Base-by-base conservation (phyloP, 208 protist species). In the Acanthamoeba castellanii region DNA sequence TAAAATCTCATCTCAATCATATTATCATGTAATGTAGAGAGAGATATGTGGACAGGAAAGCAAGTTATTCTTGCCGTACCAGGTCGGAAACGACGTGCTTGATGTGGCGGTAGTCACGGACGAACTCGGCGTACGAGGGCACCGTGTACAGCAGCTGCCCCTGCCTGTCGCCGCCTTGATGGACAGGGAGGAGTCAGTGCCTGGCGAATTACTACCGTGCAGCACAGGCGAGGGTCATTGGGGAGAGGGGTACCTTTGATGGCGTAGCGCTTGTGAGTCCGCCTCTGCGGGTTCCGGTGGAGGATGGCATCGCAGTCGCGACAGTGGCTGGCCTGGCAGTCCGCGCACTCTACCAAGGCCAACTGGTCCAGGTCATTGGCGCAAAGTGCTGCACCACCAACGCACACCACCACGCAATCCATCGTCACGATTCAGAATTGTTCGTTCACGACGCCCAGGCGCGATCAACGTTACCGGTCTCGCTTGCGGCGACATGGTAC, bases 31-130 rank as follows among this genome's bases (percentile, higher is more conserved):
- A 42, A 3, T 42, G 1, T 42, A 42, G 1, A 42, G 37, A 42
- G 37, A 42, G 1, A 42, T 42, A 42, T 1, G 37, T 42, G n/a
- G n/a, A n/a, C n/a, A 42, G 37, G 37, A 42, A 42, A 4, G 37
- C 37, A 3, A 11, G 42, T 3, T 47, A 47, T 47, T 47, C 42
- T 11, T 47, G 42, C 42, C 42, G 42, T 74, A 74, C 47, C 14
- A 76, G 50, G 68, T 94, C 66, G 47, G 66, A 84, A 6, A 57
- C 59, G 32, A 94, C 50, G 66, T 61, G 90, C 37, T 94, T 94
- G 30, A 94, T 32, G 6, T 82, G 45, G 47, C 55, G n/a, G 68
- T 94, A 94, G 50, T 94, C 90, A 7, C 50, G 68, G 9, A 94
- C 20, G 20, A 82, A 94, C 45, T 94, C 90, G 27, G 27, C 68